Evolutionary conservation across 1,139 yeast species (phyloP), one percentile per base, ranked within the genome.

Genomic region (Wickerhamomyces sp.): DNA sequence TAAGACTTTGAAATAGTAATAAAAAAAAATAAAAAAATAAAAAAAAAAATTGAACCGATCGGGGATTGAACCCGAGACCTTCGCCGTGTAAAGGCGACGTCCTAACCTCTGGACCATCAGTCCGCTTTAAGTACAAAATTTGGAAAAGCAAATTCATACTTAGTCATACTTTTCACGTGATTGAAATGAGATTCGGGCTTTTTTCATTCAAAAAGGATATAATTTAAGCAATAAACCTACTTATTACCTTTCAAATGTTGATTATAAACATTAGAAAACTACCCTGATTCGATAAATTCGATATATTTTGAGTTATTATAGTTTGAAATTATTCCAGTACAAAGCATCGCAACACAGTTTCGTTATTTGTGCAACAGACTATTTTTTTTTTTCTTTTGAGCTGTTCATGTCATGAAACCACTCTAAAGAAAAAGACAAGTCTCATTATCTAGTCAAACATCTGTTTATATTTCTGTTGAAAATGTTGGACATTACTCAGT

Each of bases 401-500:
- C 9, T 17, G 9, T 21, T 21, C 24, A 7, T 8, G 9, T 10
- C 24, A 21, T 10, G 9, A 21, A 25, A 25, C 9, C 9, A 25
- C 9, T 13, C 10, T 9, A 25, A 13, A 8, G 28, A n/a, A 28
- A 14, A 28, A 28, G 18, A 28, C 22, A 7, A 12, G 7, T n/a
- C n/a, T n/a, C n/a, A n/a, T 19, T n/a, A 12, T 8, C 18, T 31
- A 8, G 24, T 8, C 7, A 27, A 27, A 13, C 12, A 27, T n/a
- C 29, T 25, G 16, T 27, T 14, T 14, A 15, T 7, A 12, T n/a
- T 14, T 14, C 3, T 14, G 10, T n/a, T 17, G 22, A 45, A 14
- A 37, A 90, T 92, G 98, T 81, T 92, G 68, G 97, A 90, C 64
- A 87, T 92, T 51, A 74, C 82, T 57, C 84, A 86, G 59, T 92